A percentile compares a stretch with the other conserved stretches of the same genome.
phyloP scores from a whole-genome alignment of 2,329 filamentous ascomycete genomes.

The Chaetothyriales sp. region DNA sequence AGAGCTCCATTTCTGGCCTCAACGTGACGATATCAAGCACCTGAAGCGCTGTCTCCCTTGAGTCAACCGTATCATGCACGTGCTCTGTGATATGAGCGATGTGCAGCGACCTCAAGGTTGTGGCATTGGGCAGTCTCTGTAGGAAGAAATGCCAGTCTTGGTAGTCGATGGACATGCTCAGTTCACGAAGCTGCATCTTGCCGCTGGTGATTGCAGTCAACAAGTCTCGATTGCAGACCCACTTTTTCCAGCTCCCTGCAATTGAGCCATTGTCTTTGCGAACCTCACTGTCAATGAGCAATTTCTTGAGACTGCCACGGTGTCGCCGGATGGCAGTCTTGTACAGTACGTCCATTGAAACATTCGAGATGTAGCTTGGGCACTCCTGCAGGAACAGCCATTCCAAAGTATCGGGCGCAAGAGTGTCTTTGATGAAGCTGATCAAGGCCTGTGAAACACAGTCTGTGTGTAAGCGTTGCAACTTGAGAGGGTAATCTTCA shows the following conservation, averaged over 20 bases:
- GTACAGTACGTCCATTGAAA: slow-evolving; percentile 59
- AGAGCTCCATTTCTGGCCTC: slow-evolving; percentile 60
- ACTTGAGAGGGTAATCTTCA: slow-evolving; percentile 47
- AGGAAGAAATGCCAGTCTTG: slow-evolving; percentile 74
- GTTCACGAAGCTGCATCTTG: slow-evolving; percentile 58
- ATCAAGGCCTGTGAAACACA: slow-evolving; percentile 55
- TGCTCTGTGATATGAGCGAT: slow-evolving; percentile 55
- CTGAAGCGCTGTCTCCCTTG: slow-evolving; percentile 59
- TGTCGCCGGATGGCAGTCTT: slow-evolving; percentile 57
- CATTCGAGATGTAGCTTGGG: slow-evolving; percentile 39
- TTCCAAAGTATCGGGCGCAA: slow-evolving; percentile 68
- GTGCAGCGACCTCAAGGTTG: slow-evolving; percentile 57
- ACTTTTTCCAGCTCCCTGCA: slow-evolving; percentile 45
- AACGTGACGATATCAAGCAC: slow-evolving; percentile 66
- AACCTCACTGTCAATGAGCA: slow-evolving; percentile 60
- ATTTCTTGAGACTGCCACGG: slow-evolving; percentile 53
- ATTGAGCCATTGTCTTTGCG: slow-evolving; percentile 20
- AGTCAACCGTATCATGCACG: slow-evolving; percentile 43
- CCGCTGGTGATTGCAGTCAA: slow-evolving; percentile 63
- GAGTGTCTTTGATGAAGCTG: slow-evolving; percentile 60
- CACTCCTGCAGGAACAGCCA: slow-evolving; percentile 63
- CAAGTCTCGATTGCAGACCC: slow-evolving; percentile 58
- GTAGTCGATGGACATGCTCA: slow-evolving; percentile 60
- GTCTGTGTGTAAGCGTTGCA: slow-evolving; percentile 67
- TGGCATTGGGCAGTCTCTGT: slow-evolving; percentile 56